Evolutionary conservation across 305 asterid species (phyloP), one percentile per base, ranked within the genome.

Genomic region (Fraxinus nigra): DNA sequence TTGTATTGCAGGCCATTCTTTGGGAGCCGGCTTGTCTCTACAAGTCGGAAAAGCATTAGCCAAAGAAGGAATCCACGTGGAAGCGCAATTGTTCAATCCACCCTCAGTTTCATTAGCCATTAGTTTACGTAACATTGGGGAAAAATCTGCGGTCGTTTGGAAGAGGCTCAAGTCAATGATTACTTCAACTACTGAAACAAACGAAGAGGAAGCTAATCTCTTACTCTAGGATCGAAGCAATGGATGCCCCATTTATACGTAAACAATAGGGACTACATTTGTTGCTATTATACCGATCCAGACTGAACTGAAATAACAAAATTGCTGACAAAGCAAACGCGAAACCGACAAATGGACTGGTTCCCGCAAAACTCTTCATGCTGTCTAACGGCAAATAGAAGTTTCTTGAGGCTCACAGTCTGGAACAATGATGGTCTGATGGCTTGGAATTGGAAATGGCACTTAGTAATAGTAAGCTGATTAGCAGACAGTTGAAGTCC

Each of bases 391-490:
- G 95, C 43, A 94, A 92, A 85, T 98, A 96, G 85, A 96, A 89
- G 92, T 93, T 96, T 86, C 87, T 93, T 0, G 98, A 96, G 84
- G 99, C 99, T 4, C 99, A 96, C 30, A 95, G 98, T 0, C 78
- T 96, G 89, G 99, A 96, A 84, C 98, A 96, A 76, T 96, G 99
- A 98, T 96, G 99, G 99, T 91, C 97, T 4, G 96, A 93, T 84
- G 98, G 92, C 26, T 89, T 96, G 93, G 96, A 94, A 56, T 80
- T 94, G 46, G 91, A 91, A 85, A 87, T 85, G 92, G 98, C 97
- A n/a, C 61, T 92, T 1, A 89, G 86, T 33, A 92, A 88, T 76
- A 96, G 98, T 81, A 96, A 91, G 91, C 86, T 96, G 86, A 94
- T 96, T n/a, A 91, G 95, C 38, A 86, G 93, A 88, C 98, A 96